A percentile compares a stretch with the other conserved stretches of the same genome.
Evolutionary conservation across 495 filamentous ascomycete genomes (phyloP).

Genomic region (Chlorociboria aeruginascens): DNA sequence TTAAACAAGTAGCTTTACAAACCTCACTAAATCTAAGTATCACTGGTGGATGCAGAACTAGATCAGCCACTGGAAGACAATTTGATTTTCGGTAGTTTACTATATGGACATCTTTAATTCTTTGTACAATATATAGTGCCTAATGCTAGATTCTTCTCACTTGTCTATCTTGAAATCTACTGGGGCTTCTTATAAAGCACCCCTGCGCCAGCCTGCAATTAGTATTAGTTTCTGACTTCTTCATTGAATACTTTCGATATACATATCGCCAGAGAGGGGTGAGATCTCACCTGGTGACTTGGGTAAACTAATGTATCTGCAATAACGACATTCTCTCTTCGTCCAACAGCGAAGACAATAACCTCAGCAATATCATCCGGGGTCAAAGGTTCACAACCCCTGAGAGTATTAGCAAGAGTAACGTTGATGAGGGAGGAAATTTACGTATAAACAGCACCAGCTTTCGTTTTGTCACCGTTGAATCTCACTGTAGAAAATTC

Average conservation of each 20-base stretch:
- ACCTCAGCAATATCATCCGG: conserved; percentile 93
- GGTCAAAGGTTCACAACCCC: conserved; percentile 80
- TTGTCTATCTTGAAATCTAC: neutral
- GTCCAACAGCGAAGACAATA: conserved; percentile 78
- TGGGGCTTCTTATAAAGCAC: conserved; percentile 28
- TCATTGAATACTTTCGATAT: conserved; percentile 10
- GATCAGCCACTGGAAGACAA: no score
- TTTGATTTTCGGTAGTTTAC: no score
- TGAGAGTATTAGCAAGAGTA: conserved; percentile 24
- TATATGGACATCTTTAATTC: no score
- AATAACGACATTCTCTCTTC: conserved; percentile 89
- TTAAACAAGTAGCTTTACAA: no score
- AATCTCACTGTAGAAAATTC: conserved; percentile 94
- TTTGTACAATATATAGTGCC: neutral
- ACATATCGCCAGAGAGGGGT: neutral
- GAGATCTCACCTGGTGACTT: conserved; percentile 64
- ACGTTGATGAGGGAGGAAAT: conserved; percentile 21
- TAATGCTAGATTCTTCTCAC: neutral
- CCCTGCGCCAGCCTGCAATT: conserved; percentile 24
- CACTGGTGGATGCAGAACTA: no score
- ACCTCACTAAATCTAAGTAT: no score
- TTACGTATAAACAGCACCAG: conserved; percentile 90
- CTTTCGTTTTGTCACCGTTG: conserved; percentile 84
- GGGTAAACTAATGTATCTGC: conserved; percentile 89
- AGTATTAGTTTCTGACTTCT: conserved; percentile 24